phyloP scores from a whole-genome alignment of 306 rosid genomes.

The Vigna hirtella region DNA sequence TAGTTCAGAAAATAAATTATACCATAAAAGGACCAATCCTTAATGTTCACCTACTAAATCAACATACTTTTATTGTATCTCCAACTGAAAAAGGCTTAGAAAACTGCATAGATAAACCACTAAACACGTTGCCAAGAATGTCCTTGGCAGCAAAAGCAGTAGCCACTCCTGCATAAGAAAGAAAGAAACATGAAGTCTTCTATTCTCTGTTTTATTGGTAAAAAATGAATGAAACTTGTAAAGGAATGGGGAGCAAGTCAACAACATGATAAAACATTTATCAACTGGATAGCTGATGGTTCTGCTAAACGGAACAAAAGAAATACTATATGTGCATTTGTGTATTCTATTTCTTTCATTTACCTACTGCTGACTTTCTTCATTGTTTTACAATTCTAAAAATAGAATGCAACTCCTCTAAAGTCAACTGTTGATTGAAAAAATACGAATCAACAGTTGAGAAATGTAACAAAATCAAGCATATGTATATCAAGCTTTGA shows the following conservation, averaged over 20 bases:
- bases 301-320: slow-evolving; percentile 14
- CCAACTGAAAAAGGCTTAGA: slow-evolving; percentile 91
- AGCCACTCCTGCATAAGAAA: slow-evolving; percentile 76
- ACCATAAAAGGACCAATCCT: slow-evolving; percentile 7
- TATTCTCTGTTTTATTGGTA: not conserved
- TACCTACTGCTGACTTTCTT: not conserved
- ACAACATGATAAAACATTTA: not conserved
- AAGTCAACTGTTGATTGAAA: not conserved
- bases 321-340: too few species aligned
- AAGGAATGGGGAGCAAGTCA: not conserved
- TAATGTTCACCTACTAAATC: slow-evolving; percentile 35
- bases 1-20: slow-evolving; percentile 24
- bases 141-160: slow-evolving; percentile 92
- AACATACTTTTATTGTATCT: slow-evolving; percentile 90
- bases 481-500: not conserved
- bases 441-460: not conserved
- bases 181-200: slow-evolving; percentile 28
- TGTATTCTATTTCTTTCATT: not conserved
- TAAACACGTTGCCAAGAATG: slow-evolving; percentile 84
- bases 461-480: not conserved
- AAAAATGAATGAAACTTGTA: not conserved
- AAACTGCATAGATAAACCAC: slow-evolving; percentile 90
- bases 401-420: not conserved
- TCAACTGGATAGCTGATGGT: slow-evolving; percentile 17
- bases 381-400: slow-evolving; percentile 11